phyloP scores from a whole-genome alignment of 2,329 filamentous ascomycete genomes.

The Fusarium brachygibbosum region DNA sequence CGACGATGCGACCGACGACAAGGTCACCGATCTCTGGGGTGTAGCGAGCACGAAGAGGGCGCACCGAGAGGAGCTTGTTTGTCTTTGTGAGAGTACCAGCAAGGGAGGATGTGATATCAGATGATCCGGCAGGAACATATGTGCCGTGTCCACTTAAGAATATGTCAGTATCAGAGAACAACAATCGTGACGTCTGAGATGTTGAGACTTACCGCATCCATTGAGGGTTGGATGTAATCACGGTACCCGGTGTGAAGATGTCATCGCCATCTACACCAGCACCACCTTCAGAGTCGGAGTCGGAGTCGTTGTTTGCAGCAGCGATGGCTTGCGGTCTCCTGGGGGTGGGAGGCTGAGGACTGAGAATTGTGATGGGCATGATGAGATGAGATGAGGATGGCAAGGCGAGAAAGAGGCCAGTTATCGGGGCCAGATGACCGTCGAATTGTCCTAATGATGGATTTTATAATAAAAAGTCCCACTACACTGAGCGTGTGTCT shows the following conservation, averaged over 20 bases:
- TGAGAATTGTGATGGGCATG: constrained; percentile 65
- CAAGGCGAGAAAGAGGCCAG: constrained; percentile 12
- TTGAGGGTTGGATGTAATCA: constrained; percentile 91
- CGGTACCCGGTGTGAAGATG: constrained; percentile 89
- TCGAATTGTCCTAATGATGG: too few species aligned
- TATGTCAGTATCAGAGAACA: constrained; percentile 22
- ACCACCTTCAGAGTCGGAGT: constrained; percentile 62
- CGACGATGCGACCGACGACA: constrained; percentile 91
- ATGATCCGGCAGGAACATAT: constrained; percentile 73
- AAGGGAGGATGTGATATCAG: constrained; percentile 87
- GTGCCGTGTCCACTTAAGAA: constrained; percentile 86
- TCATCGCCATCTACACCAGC: constrained; percentile 61
- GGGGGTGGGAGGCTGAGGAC: constrained; percentile 55
- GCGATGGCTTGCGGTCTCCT: constrained; percentile 37
- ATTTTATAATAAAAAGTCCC: not conserved
- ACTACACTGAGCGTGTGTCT: not conserved
- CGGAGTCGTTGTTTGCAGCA: constrained; percentile 55
- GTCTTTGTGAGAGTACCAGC: constrained; percentile 92
- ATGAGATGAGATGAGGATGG: constrained; percentile 34
- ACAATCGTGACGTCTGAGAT: constrained; percentile 10
- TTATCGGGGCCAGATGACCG: not conserved
- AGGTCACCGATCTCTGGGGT: constrained; percentile 96
- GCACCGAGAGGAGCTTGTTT: constrained; percentile 95
- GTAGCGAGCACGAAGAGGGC: constrained; percentile 91
- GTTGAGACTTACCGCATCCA: constrained; percentile 81